Conservation (phyloP, 2,329 filamentous ascomycete species). For the Aspergillus udagawae region DNA sequence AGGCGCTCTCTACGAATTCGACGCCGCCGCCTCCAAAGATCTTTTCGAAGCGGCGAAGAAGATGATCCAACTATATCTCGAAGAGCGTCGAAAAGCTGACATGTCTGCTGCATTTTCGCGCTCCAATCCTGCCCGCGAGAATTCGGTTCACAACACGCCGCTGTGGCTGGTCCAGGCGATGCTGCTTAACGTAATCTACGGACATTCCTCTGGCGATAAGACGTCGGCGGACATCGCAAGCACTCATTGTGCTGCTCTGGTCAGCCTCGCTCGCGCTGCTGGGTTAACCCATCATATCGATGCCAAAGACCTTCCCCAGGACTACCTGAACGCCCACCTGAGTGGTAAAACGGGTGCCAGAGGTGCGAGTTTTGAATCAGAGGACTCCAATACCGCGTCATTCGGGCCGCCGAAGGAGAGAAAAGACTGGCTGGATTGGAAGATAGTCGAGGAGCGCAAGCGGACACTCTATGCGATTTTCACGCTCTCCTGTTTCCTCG, state of each 20-base stretch:
- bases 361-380: conserved; percentile 35
- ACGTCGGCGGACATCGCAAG: conserved; percentile 85
- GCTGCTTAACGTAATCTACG: conserved; percentile 93
- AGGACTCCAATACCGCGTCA: conserved; percentile 34
- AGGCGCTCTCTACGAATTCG: conserved; percentile 81
- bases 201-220: conserved; percentile 91
- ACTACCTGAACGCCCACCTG: conserved; percentile 47
- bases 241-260: conserved; percentile 84
- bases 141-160: conserved; percentile 68
- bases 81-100: conserved; percentile 83
- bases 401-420: conserved; percentile 32
- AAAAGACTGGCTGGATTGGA: conserved; percentile 83
- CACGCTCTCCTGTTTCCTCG: conserved; percentile 82
- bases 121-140: conserved; percentile 52
- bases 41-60: conserved; percentile 92
- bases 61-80: conserved; percentile 89
- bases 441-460: conserved; percentile 82
- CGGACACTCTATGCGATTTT: conserved; percentile 90
- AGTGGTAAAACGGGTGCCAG: conserved; percentile 48
- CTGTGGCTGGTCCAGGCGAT: conserved; percentile 96
- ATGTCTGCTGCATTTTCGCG: conserved; percentile 60
- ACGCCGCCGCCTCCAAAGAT: conserved; percentile 72
- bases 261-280: conserved; percentile 87
- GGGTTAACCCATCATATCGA: conserved; percentile 57
- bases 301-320: conserved; percentile 33